Percentiles rank a stretch among this genome's conserved stretches.
Conservation (phyloP, 306 rosid genomes). For the Betula pendula region DNA sequence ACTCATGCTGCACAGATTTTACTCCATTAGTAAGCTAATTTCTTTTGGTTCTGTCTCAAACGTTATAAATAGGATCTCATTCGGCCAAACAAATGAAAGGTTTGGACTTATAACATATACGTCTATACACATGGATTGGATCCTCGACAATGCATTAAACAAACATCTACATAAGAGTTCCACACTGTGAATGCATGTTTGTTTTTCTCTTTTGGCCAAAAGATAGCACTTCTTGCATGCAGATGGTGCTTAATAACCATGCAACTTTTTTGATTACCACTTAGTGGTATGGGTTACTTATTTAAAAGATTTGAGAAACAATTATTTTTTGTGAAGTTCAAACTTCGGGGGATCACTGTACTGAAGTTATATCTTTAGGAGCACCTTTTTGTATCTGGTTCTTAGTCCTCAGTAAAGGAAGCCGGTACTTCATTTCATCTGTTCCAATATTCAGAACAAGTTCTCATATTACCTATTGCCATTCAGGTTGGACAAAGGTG, state of each 20-base stretch:
- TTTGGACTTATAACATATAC: neutral
- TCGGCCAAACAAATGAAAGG: neutral
- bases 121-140: neutral
- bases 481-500: conserved; percentile 97
- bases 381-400: neutral
- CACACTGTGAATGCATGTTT: neutral
- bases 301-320: neutral
- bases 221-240: neutral
- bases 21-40: neutral
- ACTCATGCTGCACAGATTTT: neutral
- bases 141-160: neutral
- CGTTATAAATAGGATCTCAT: neutral
- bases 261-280: neutral
- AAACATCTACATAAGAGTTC: neutral
- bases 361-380: neutral
- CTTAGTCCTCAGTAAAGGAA: neutral
- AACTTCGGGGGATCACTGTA: neutral
- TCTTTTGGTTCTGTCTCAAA: neutral
- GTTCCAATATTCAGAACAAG: conserved; percentile 6
- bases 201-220: neutral
- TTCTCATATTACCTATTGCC: conserved; percentile 32
- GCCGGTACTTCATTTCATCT: neutral
- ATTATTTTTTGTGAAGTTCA: neutral
- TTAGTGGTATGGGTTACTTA: neutral
- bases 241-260: neutral